Evolutionary conservation across 2,329 filamentous ascomycete species (phyloP), one percentile per base, ranked within the genome.

Genomic region (Fusarium cyanostomum): DNA sequence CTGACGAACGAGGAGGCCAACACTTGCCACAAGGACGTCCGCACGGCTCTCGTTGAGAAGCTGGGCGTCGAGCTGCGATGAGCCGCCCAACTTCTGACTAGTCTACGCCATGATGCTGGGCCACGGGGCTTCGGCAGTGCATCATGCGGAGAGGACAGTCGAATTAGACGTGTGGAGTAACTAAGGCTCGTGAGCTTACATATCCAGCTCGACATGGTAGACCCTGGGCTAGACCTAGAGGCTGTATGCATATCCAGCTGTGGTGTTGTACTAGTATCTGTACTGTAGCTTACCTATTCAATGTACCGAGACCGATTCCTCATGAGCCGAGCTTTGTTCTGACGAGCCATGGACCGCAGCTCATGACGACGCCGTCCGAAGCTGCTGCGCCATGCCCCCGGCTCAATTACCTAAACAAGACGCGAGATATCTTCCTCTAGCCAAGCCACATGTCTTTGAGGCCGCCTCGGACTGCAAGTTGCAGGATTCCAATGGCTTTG

Each of bases 1-100:
- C 79, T 99, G 75, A 97, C 90, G 9, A 95, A 93, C 69, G 82
- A 85, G 31, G 92, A 97, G 81, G 86, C 88, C 10, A 96, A 96
- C 73, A 77, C 81, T 38, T 78, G 96, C 72, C 94, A 99, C 75
- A 82, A 87, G 45, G 76, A 81, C 66, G 89, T 98, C 39, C 81
- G 83, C 37, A 71, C 79, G 61, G 83, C 85, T 64, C 78, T 98
- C 62, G 88, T 91, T 3, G 79, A 84, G 59, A 86, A 86, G 68
- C 80, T 96, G 56, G 91, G 91, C 1, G 92, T 98, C 16, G 91
- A 96, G 77, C 66, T 78, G 28, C 74, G 76, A 42, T 78, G 64
- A 70, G 53, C 16, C 56, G 30, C 26, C 11, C n/a, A 18, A 33
- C 21, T 42, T 13, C 13, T 28, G 34, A 28, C 27, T 18, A 37